Conservation (phyloP, 768 basidiomycete genomes). For the Panaeolus cyanescens region DNA sequence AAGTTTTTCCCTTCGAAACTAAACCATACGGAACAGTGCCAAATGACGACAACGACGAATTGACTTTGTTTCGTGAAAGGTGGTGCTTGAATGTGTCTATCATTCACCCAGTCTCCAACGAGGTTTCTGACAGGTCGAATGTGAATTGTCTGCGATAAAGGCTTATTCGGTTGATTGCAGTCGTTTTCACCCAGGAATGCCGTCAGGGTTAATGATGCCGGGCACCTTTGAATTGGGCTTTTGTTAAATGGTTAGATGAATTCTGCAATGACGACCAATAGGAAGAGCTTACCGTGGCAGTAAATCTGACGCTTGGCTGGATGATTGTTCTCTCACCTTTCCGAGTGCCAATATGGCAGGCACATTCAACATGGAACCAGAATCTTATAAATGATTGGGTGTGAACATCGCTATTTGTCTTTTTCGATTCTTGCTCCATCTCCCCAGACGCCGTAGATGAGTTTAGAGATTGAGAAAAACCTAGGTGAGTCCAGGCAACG, state of each 20-base stretch:
- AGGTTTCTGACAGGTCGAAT: background rate
- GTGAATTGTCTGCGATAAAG: background rate
- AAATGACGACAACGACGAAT: background rate
- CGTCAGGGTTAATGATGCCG: background rate
- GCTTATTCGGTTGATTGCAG: background rate
- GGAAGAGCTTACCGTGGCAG: background rate
- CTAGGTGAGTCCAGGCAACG: background rate
- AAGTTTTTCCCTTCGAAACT: background rate
- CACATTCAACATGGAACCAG: slow-evolving; percentile 1
- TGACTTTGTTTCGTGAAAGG: background rate
- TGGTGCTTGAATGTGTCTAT: background rate
- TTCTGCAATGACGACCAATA: background rate
- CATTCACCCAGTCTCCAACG: background rate
- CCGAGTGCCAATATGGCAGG: background rate
- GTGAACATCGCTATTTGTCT: background rate
- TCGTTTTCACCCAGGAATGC: background rate
- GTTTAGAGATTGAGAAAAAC: slow-evolving; percentile 1
- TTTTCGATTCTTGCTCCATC: background rate
- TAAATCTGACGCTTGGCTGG: background rate
- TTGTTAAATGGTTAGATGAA: slow-evolving; percentile 1
- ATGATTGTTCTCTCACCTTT: slow-evolving; percentile 3
- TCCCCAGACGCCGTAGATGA: background rate
- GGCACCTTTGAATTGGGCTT: background rate
- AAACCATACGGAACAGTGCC: background rate
- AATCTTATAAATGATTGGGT: background rate